Evolutionary conservation across 106 monocot genomes (phyloP), one percentile per base, ranked within the genome.

Genomic region (Xerophyta viscosa): DNA sequence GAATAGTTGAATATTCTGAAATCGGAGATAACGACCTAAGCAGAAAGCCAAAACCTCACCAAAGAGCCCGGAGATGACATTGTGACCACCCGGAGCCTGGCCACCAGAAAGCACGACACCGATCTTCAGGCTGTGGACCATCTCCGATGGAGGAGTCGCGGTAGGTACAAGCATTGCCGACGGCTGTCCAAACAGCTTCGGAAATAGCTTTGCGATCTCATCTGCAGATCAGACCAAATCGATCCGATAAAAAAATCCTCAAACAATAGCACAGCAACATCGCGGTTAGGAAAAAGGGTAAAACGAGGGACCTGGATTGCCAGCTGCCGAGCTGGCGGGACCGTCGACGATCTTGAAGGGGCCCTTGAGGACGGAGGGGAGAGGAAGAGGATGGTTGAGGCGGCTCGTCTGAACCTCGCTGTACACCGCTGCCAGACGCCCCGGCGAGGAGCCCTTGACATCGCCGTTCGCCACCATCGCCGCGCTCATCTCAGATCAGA

Each of bases 71-170:
- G 81, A 89, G 60, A 96, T 96, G 29, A 96, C 96, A 71, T 96
- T 96, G 71, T 96, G 96, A 3, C 96, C 96, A 0, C 96, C 96
- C 0, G 96, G 96, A 5, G 96, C 96, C 73, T 96, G 96, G 3
- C 96, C 96, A 22, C 96, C 96, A n/a, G 96, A 96, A 20, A 96
- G 78, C 27, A 96, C 96, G 4, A 96, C 89, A 1, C 96, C 96
- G 17, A 96, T 48, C 68, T 73, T 96, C 20, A 96, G 57, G 3
- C 52, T 41, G 8, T 47, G 29, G 15, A 42, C 50, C 53, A 68
- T 53, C 39, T 71, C 73, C 13, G 85, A 63, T 1, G 83, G 70
- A 15, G 29, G 42, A 9, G 66, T 41, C 41, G 46, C 79, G 2
- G 76, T 60, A 0, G 89, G 85, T 24, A 85, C 85, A 20, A 89